These are phyloP conservation scores for Laetiporus sulphureus DNA, from an alignment of 1,284 basidiomycete species.

Conservation along the genomic window DNA sequence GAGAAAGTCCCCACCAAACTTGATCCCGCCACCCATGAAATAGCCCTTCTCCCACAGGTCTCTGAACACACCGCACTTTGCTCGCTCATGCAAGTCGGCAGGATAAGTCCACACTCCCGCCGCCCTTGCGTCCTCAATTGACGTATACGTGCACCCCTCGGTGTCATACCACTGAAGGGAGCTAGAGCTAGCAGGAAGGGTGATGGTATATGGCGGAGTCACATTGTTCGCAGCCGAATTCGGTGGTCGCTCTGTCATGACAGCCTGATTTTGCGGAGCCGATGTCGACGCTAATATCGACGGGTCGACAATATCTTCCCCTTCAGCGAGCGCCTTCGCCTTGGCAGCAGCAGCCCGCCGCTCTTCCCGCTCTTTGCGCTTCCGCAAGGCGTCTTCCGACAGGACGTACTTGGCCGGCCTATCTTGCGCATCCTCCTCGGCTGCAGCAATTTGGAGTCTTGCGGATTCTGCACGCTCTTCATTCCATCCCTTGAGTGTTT, in stretches of 20 bases:
- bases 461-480: slow-evolving; percentile 38
- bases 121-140: slow-evolving; percentile 52
- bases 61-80: slow-evolving; percentile 74
- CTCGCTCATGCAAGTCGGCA: slow-evolving; percentile 52
- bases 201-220: slow-evolving; percentile 42
- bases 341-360: slow-evolving; percentile 36
- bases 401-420: slow-evolving; percentile 39
- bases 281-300: not conserved
- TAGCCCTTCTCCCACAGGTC: slow-evolving; percentile 77
- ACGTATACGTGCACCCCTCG: slow-evolving; percentile 36
- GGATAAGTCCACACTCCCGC: slow-evolving; percentile 81
- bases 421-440: slow-evolving; percentile 38
- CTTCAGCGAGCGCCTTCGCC: slow-evolving; percentile 26
- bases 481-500: slow-evolving; percentile 53
- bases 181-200: slow-evolving; percentile 57
- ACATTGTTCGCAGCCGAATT: slow-evolving; percentile 11
- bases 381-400: slow-evolving; percentile 57
- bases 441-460: slow-evolving; percentile 37
- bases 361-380: slow-evolving; percentile 66
- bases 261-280: slow-evolving; percentile 9
- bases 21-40: slow-evolving; percentile 83
- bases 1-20: slow-evolving; percentile 94
- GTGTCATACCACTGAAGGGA: slow-evolving; percentile 56
- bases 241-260: slow-evolving; percentile 16
- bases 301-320: slow-evolving; percentile 9